Evolutionary conservation across 2,329 filamentous ascomycete species (phyloP), one percentile per base, ranked within the genome.

Genomic region (Microsporum ferrugineum): DNA sequence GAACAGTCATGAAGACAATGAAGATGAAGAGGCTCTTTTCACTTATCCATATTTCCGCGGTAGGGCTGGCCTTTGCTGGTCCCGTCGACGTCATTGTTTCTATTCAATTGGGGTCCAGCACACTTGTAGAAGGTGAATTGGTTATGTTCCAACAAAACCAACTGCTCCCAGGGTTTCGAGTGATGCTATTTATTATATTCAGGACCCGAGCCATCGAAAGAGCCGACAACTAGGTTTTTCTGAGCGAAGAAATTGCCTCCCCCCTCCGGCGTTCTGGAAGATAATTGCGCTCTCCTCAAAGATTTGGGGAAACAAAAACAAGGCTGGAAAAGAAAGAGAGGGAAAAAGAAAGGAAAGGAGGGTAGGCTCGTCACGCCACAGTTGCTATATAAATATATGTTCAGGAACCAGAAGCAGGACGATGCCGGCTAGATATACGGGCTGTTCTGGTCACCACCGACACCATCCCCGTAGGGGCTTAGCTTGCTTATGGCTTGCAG

Each of bases 21-120:
- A 58, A n/a, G 55, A 58, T 58, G 38, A 47, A 58, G n/a, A 61
- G 60, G 31, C 33, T 43, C 6, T n/a, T 38, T 33, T 61, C 60
- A n/a, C 17, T 31, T 41, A 61, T 61, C 39, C 53, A 61, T 33
- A 61, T 53, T 14, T 61, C 43, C 1, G 29, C 23, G 23, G 60
- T 58, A 23, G 60, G 38, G 2, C 49, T 55, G 14, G 33, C 33
- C 17, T 41, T 58, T 27, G 4, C 55, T 6, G 47, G 36, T 33
- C 17, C 23, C 2, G 38, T 39, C 2, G 8, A 39, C 36, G 47
- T 49, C 23, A 17, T 61, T 12, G 41, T 33, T 3, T 4, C 27
- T n/a, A 6, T 39, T 43, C 12, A 27, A 23, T 57, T 23, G 27
- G 29, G 12, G 12, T 12, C 8, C 29, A 33, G 33, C 12, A 38